Evolutionary conservation across 352 stramenopile genomes (phyloP).

Genomic region (Plasmopara viticola): DNA sequence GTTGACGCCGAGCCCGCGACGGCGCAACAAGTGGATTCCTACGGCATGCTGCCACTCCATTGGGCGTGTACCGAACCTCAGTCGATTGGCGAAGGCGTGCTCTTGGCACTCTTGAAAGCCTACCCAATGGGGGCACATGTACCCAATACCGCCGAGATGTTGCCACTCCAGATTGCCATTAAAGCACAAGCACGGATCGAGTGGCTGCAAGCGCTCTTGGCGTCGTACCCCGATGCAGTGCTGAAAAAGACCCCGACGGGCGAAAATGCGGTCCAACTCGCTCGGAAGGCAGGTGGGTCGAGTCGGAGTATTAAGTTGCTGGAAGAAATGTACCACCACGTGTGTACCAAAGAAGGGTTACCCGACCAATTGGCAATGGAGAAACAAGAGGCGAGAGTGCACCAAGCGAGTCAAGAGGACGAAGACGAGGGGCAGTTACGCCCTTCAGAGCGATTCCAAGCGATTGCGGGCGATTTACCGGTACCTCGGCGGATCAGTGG

Average conservation of each 20-base stretch:
- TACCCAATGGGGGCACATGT: constrained; percentile 57
- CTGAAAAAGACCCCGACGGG: constrained; percentile 65
- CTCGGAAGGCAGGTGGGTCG: constrained; percentile 48
- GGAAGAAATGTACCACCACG: constrained; percentile 85
- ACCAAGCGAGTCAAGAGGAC: constrained; percentile 12
- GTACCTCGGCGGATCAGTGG: constrained; percentile 11
- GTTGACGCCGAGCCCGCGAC: constrained; percentile 61
- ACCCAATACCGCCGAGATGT: constrained; percentile 76
- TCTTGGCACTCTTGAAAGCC: constrained; percentile 76
- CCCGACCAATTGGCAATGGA: constrained; percentile 48
- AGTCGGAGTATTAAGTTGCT: constrained; percentile 63
- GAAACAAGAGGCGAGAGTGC: constrained; percentile 28
- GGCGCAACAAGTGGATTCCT: constrained; percentile 77
- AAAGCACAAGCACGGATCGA: constrained; percentile 83
- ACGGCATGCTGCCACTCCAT: constrained; percentile 84
- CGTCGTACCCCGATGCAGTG: constrained; percentile 75
- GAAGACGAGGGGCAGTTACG: constrained; percentile 20
- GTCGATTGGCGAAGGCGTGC: constrained; percentile 61
- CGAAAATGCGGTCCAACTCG: constrained; percentile 73
- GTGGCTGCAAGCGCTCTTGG: constrained; percentile 79
- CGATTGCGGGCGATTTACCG: constrained; percentile 29
- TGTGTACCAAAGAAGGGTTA: constrained; percentile 62
- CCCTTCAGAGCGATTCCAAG: constrained; percentile 31
- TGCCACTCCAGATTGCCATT: constrained; percentile 84
- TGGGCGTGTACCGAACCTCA: constrained; percentile 83